phyloP scores from a whole-genome alignment of 1,139 yeast species.

The Hemisphaericaspora xylanilytica region DNA sequence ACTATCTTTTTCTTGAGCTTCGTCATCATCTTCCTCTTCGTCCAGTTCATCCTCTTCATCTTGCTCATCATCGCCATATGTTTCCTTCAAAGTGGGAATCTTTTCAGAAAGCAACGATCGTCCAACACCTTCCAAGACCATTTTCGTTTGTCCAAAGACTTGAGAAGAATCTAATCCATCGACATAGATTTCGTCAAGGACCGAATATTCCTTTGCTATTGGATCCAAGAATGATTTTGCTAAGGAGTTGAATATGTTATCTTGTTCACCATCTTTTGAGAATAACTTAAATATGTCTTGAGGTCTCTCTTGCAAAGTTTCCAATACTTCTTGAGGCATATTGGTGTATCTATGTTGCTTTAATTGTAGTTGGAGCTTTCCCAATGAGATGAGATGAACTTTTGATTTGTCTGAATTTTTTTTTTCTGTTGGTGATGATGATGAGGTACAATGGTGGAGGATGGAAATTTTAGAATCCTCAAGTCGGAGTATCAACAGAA shows the following conservation, averaged over 20 bases:
- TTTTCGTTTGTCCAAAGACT: constrained; percentile 89
- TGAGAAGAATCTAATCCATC: constrained; percentile 90
- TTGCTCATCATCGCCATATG: constrained; percentile 17
- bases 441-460: too few species aligned
- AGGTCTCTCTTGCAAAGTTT: constrained; percentile 21
- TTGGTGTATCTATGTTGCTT: too few species aligned
- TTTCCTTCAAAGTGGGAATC: constrained; percentile 13
- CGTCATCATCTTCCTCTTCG: constrained; percentile 15
- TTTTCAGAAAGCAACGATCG: constrained; percentile 38
- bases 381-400: not conserved
- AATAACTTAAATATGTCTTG: constrained; percentile 27
- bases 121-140: constrained; percentile 52
- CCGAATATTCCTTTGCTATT: constrained; percentile 58
- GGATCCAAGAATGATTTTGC: constrained; percentile 66
- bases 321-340: constrained; percentile 17
- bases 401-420: not conserved
- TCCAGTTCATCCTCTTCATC: constrained; percentile 17
- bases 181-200: constrained; percentile 75
- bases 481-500: too few species aligned
- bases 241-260: constrained; percentile 29
- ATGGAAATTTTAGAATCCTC: too few species aligned
- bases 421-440: constrained; percentile 6
- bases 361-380: too few species aligned
- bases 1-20: constrained; percentile 15
- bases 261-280: constrained; percentile 12